A percentile compares a stretch with the other conserved stretches of the same genome.
Evolutionary conservation across 2,329 filamentous ascomycete species (phyloP).

Genomic region (Hymenoscyphus occultus): DNA sequence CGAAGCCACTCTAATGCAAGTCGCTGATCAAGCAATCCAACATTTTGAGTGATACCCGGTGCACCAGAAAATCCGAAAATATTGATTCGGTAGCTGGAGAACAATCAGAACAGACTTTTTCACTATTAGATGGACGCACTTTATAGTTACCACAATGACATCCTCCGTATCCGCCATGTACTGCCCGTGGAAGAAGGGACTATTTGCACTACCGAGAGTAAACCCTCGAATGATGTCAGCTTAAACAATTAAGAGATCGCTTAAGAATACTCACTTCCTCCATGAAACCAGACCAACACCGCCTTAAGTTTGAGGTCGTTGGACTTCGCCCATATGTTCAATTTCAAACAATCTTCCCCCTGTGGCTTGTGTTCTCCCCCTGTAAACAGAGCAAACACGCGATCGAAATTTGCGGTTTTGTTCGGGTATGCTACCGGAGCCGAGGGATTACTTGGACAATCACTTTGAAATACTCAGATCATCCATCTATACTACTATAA

Average conservation of each 20-base stretch:
- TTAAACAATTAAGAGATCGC: too few species aligned
- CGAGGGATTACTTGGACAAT: not conserved
- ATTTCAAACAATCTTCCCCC: slow-evolving; percentile 37
- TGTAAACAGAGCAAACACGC: not conserved
- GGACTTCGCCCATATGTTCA: slow-evolving; percentile 37
- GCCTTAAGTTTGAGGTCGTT: slow-evolving; percentile 32
- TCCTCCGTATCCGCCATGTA: slow-evolving; percentile 42
- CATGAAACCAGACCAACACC: slow-evolving; percentile 43
- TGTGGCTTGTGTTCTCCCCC: not conserved
- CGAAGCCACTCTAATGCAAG: slow-evolving; percentile 56
- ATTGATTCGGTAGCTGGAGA: slow-evolving; percentile 36
- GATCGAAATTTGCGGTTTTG: not conserved
- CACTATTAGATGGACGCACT: slow-evolving; percentile 35
- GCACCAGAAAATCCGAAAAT: slow-evolving; percentile 38
- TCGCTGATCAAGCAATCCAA: slow-evolving; percentile 61
- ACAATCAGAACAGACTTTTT: not conserved
- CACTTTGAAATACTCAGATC: not conserved
- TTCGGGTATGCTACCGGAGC: not conserved
- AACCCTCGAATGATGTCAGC: slow-evolving; percentile 25
- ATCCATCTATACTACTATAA: not conserved
- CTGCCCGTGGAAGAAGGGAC: slow-evolving; percentile 41
- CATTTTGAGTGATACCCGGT: slow-evolving; percentile 42
- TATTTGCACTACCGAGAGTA: slow-evolving; percentile 38
- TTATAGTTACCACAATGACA: slow-evolving; percentile 43
- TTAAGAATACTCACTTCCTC: slow-evolving; percentile 32